These are phyloP conservation scores for Gnetum montanum DNA, from an alignment of 75 land plant species.

Conservation along the genomic window DNA sequence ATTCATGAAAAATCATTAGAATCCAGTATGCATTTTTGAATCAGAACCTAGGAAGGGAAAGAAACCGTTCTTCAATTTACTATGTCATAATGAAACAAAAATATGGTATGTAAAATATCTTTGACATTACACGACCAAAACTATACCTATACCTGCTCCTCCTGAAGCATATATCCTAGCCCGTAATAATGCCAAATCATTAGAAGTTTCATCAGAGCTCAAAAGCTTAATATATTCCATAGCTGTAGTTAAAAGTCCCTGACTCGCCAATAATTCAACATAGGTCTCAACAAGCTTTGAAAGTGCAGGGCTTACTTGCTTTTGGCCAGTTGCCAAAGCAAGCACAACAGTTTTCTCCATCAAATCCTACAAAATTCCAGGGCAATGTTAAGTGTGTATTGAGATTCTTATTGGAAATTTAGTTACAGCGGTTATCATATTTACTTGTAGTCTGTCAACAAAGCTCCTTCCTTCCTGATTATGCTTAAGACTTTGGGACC, in stretches of 20 bases:
- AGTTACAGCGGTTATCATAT: too few relatives aligned
- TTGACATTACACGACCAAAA: too few relatives aligned
- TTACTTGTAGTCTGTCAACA: conserved; percentile 74
- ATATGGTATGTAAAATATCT: too few relatives aligned
- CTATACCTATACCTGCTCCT: conserved; percentile 42
- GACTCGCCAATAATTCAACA: conserved; percentile 83
- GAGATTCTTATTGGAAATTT: too few relatives aligned
- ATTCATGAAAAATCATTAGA: too few relatives aligned
- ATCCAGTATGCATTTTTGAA: too few relatives aligned
- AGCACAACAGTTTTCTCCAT: conserved; percentile 92
- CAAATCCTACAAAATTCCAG: conserved; percentile 52
- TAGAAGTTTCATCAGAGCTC: conserved; percentile 57
- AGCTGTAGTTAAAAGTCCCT: conserved; percentile 75
- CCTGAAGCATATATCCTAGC: conserved; percentile 59
- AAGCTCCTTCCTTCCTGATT: conserved; percentile 49
- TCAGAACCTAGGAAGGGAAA: too few relatives aligned
- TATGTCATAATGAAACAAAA: too few relatives aligned
- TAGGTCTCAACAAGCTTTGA: conserved; percentile 78
- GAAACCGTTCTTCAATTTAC: too few relatives aligned
- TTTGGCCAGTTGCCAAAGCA: conserved; percentile 77
- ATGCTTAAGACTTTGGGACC: conserved; percentile 47
- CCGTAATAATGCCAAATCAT: conserved; percentile 58
- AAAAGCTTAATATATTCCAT: conserved; percentile 75
- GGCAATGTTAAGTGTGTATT: too few relatives aligned
- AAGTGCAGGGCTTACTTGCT: conserved; percentile 60